Base-by-base conservation (phyloP, 2,329 filamentous ascomycete genomes). In the Didymella sp. region DNA sequence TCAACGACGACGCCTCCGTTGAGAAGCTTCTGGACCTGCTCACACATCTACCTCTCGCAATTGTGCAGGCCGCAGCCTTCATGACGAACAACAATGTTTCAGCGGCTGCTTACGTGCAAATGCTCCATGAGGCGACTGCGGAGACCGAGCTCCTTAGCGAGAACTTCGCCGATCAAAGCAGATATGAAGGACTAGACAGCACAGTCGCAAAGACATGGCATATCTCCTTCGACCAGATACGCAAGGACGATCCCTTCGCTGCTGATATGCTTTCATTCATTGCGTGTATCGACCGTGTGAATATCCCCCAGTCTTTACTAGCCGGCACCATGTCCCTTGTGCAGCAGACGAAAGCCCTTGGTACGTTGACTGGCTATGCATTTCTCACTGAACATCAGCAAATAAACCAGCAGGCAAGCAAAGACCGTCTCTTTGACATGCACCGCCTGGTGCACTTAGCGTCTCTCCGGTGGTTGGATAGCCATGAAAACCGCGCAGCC, bases 211-310 rank as follows among this genome's bases (percentile, higher is more conserved):
- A 64, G 12, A 78, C 74, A 17, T 79, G 71, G 75, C 59, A 73
- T 6, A 71, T 78, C 25, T 76, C 74, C 12, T 78, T 78, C 44
- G 56, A 74, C 3, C 67, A 76, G 41, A 78, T 78, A 28, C 64
- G 60, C 35, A 51, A 55, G 19, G 30, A 62, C 13, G 57, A 78
- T 55, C 38, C 54, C 15, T 46, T 76, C 15, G 77, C 77, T 6
- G 64, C 64, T 1, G 66, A 76, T 15, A 73, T 73, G 42, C 62
- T 78, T 21, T 75, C 63, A 11, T 73, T 74, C 12, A 75, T 78
- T 60, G 66, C 72, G 17, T 77, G 71, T 52, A 60, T 77, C 24
- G 43, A 72, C 51, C 58, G 66, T 17, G 63, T 68, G 27, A 63
- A 70, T 38, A 75, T 79, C 56, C 75, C 72, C 2, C 56, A 61